Base-by-base conservation (phyloP, 164 flowering plant genomes). In the Aristolochia californica region DNA sequence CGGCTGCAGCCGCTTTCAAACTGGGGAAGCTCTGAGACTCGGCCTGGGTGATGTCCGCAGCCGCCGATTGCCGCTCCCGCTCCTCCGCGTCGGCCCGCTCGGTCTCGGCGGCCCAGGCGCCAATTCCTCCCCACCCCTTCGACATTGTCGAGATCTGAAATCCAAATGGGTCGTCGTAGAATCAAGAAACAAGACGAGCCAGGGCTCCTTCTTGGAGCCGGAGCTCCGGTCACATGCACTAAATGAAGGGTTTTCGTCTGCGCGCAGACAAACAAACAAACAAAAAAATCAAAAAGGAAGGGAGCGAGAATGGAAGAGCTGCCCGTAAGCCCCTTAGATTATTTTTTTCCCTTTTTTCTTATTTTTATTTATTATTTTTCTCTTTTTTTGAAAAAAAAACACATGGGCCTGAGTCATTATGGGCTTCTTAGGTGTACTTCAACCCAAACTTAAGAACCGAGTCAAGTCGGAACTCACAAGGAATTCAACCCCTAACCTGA, bases 151-250 rank as follows among this genome's bases (percentile, higher is more conserved):
- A 22, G 28, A 24, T 7, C 13, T 11, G 5, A 44, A 54, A 45
- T 21, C 38, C 24, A 52, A 43, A 43, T 18, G 28, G 18, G 38
- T 55, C 23, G 17, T 23, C 12, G 23, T 38, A 25, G 38, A 48
- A 28, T 23, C 38, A 55, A 34, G 25, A 17, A 43, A n/a, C 34
- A 48, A 38, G 23, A 14, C 44, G 52, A 54, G 62, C 67, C 62
- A 64, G 75, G 70, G 78, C 75, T 74, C 78, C 72, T 65, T 48
- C 62, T 30, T 40, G 83, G 80, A 76, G 78, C 75, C 83, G 72
- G 71, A 70, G 77, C 78, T 73, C 64, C 59, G 70, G 67, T 38
- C 63, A 63, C 80, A 72, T 74, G 77, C 75, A 63, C 64, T 5
- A 22, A 21, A 53, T n/a, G 61, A 48, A 34, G 40, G 40, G 40